phyloP scores from a whole-genome alignment of 1,284 basidiomycete species.

The Agroathelia rolfsii region DNA sequence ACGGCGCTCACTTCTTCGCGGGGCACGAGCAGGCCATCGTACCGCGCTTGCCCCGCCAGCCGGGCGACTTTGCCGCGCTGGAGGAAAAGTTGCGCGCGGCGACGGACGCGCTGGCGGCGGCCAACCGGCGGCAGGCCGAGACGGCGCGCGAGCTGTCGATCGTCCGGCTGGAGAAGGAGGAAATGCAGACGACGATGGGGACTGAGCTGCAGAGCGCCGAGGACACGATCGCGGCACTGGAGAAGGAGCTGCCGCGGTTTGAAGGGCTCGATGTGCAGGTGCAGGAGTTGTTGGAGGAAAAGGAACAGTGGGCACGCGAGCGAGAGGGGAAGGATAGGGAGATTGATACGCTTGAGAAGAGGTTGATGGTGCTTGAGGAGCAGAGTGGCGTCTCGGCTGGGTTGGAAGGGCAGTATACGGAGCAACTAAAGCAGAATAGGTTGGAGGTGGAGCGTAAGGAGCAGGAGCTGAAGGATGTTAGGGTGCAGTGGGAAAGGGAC shows the following conservation, averaged over 20 bases:
- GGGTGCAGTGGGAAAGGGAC: conserved; percentile 38
- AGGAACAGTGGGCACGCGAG: conserved; percentile 45
- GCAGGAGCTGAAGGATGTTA: conserved; percentile 39
- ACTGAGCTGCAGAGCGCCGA: conserved; percentile 57
- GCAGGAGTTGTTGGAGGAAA: conserved; percentile 38
- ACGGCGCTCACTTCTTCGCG: conserved; percentile 74
- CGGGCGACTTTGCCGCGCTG: conserved; percentile 31
- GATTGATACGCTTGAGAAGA: conserved; percentile 33
- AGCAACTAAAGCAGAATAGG: conserved; percentile 25
- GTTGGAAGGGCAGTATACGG: conserved; percentile 27
- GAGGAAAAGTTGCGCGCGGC: conserved; percentile 53
- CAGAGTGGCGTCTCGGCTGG: conserved; percentile 32
- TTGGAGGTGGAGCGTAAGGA: conserved; percentile 35
- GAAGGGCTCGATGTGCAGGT: conserved; percentile 43
- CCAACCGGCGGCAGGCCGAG: conserved; percentile 51
- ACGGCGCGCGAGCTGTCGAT: conserved; percentile 50
- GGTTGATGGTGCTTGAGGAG: conserved; percentile 35
- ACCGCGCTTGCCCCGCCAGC: conserved; percentile 29
- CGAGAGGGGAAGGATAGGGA: conserved; percentile 32
- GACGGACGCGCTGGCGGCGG: conserved; percentile 42
- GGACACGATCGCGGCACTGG: conserved; percentile 49
- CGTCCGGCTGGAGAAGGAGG: conserved; percentile 51
- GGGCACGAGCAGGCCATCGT: conserved; percentile 60
- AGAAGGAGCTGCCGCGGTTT: conserved; percentile 50
- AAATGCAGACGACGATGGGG: conserved; percentile 49